phyloP scores from a whole-genome alignment of 2,329 filamentous ascomycete genomes.

The Aspergillus luchuensis region DNA sequence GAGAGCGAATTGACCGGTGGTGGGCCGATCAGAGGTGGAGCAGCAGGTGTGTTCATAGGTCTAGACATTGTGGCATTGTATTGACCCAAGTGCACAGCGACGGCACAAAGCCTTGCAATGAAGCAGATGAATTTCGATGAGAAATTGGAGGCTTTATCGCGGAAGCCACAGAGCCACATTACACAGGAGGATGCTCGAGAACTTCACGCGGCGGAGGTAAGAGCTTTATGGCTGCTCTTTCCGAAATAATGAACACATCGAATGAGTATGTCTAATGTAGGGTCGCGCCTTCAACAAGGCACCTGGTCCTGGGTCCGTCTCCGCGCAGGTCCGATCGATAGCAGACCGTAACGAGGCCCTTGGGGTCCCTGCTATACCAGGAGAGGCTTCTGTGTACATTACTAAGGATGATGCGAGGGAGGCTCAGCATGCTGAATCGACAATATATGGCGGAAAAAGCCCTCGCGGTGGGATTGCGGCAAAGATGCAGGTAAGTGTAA shows the following conservation, averaged over 20 bases:
- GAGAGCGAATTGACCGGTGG: slow-evolving; percentile 36
- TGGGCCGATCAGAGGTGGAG: slow-evolving; percentile 34
- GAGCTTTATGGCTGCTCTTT: not conserved
- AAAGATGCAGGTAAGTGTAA: slow-evolving; percentile 35
- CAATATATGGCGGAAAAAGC: slow-evolving; percentile 34
- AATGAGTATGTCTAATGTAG: slow-evolving; percentile 17
- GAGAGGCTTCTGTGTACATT: slow-evolving; percentile 29
- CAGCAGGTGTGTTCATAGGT: slow-evolving; percentile 30
- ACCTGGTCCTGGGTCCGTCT: slow-evolving; percentile 33
- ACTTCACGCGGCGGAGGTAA: slow-evolving; percentile 36
- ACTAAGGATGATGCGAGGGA: slow-evolving; percentile 38
- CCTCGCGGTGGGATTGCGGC: slow-evolving; percentile 35
- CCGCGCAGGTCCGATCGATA: slow-evolving; percentile 36
- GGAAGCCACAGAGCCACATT: slow-evolving; percentile 37
- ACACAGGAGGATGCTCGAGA: slow-evolving; percentile 36
- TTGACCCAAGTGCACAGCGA: slow-evolving; percentile 24
- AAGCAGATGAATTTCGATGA: slow-evolving; percentile 38
- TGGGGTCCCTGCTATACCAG: slow-evolving; percentile 27
- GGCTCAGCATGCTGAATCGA: slow-evolving; percentile 27
- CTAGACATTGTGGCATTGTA: not conserved
- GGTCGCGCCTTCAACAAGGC: slow-evolving; percentile 37
- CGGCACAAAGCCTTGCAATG: slow-evolving; percentile 36
- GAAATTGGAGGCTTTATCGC: slow-evolving; percentile 33
- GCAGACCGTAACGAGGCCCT: slow-evolving; percentile 37
- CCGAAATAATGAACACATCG: too few species aligned